These are phyloP conservation scores for Funneliformis mosseae DNA, from an alignment of 192 early-diverging fungal species.

Conservation along the genomic window DNA sequence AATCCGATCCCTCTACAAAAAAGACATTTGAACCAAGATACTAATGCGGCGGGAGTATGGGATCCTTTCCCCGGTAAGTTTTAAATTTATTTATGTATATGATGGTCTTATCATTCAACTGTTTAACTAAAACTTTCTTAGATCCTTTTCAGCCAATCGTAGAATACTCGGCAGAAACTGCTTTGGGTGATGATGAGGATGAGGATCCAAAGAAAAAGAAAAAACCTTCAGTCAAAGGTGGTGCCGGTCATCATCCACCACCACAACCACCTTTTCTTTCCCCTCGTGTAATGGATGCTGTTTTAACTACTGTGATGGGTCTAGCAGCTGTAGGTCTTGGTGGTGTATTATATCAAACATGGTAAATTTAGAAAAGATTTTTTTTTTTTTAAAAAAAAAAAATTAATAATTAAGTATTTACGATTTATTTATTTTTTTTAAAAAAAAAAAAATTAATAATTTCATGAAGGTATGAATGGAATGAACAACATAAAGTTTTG, in stretches of 20 bases:
- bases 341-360: slow-evolving; percentile 29
- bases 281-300: slow-evolving; percentile 35
- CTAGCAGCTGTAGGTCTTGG: slow-evolving; percentile 33
- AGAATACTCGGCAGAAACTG: slow-evolving; percentile 32
- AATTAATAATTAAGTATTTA: not conserved
- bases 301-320: slow-evolving; percentile 33
- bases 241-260: not conserved
- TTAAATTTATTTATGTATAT: slow-evolving; percentile 5
- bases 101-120: not conserved
- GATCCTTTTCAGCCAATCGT: slow-evolving; percentile 36
- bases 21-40: slow-evolving; percentile 34
- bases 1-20: not conserved
- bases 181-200: slow-evolving; percentile 28
- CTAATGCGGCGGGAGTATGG: slow-evolving; percentile 35
- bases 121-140: slow-evolving; percentile 2
- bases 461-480: slow-evolving; percentile 29
- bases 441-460: not conserved
- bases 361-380: not conserved
- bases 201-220: not conserved
- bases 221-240: not conserved
- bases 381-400: not conserved
- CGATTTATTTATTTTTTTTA: not conserved
- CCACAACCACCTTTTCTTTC: not conserved
- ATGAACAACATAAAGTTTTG: slow-evolving; percentile 25
- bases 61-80: slow-evolving; percentile 32